A percentile compares a stretch with the other conserved stretches of the same genome.
Conservation (phyloP, 192 early-diverging fungal genomes). For the Coemansia sp. region DNA sequence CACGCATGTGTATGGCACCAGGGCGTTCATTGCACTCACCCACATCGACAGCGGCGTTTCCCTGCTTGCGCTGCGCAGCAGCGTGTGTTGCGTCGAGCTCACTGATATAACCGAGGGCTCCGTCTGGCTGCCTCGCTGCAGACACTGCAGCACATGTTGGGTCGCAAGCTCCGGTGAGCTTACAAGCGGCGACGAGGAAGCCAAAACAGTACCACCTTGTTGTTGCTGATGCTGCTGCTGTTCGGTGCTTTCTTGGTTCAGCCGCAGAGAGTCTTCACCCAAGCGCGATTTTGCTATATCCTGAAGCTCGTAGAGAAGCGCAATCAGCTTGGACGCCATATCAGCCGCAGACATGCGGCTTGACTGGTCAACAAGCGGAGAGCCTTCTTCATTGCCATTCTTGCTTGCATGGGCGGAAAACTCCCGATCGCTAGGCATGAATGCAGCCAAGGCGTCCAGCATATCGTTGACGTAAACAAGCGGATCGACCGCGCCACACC, state of each 20-base stretch:
- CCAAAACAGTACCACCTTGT: constrained; percentile 2
- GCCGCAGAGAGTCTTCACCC: neutral
- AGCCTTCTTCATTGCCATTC: neutral
- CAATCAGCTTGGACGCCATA: constrained; percentile 31
- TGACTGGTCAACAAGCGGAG: neutral
- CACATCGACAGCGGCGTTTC: constrained; percentile 52
- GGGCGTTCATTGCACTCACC: constrained; percentile 29
- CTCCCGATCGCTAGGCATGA: constrained; percentile 39
- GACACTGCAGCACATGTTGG: constrained; percentile 11
- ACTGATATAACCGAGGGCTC: constrained; percentile 38
- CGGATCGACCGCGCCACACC: constrained; percentile 34
- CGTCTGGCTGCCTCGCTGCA: constrained; percentile 14
- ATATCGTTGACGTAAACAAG: constrained; percentile 30
- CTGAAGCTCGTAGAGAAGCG: constrained; percentile 39
- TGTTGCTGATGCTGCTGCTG: neutral
- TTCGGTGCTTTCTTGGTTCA: neutral
- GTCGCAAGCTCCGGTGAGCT: constrained; percentile 16
- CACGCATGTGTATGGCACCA: constrained; percentile 24
- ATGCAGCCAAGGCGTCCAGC: constrained; percentile 40
- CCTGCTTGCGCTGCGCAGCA: constrained; percentile 15
- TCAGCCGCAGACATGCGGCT: constrained; percentile 29
- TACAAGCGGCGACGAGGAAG: constrained; percentile 5
- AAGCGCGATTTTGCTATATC: constrained; percentile 28
- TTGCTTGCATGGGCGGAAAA: constrained; percentile 9
- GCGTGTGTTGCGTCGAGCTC: constrained; percentile 38